Conservation (phyloP, 1,284 basidiomycete genomes). For the Ceratobasidium sp. region DNA sequence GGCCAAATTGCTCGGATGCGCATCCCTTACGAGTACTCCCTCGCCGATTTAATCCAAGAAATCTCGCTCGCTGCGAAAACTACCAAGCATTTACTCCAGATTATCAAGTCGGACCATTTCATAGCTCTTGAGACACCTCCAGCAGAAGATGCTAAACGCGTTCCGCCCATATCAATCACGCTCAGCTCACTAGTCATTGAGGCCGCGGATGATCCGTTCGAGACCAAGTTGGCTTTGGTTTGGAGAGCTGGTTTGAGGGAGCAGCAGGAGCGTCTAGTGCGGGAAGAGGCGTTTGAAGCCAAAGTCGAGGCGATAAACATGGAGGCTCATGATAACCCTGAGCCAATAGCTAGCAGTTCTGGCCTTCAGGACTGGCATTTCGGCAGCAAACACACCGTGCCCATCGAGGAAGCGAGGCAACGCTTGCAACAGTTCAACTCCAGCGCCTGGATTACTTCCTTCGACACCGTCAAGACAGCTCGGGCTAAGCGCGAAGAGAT, state of each 20-base stretch:
- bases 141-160: conserved; percentile 73
- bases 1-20: conserved; percentile 76
- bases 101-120: conserved; percentile 62
- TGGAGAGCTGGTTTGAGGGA: conserved; percentile 83
- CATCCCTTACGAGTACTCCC: conserved; percentile 81
- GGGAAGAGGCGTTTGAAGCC: conserved; percentile 83
- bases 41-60: conserved; percentile 79
- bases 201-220: conserved; percentile 89
- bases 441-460: conserved; percentile 72
- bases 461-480: conserved; percentile 11
- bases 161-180: conserved; percentile 73
- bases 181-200: conserved; percentile 76
- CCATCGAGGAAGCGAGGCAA: conserved; percentile 76
- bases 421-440: conserved; percentile 80
- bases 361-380: conserved; percentile 56
- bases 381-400: conserved; percentile 68
- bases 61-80: conserved; percentile 72
- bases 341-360: conserved; percentile 16
- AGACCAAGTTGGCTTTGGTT: conserved; percentile 81
- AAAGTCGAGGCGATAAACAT: conserved; percentile 73
- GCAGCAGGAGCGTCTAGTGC: conserved; percentile 75
- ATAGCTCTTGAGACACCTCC: conserved; percentile 65
- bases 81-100: conserved; percentile 68
- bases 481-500: conserved; percentile 26
- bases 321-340: conserved; percentile 46